Evolutionary conservation across 2,329 filamentous ascomycete species (phyloP).

Genomic region (Gaeumannomyces sp.): DNA sequence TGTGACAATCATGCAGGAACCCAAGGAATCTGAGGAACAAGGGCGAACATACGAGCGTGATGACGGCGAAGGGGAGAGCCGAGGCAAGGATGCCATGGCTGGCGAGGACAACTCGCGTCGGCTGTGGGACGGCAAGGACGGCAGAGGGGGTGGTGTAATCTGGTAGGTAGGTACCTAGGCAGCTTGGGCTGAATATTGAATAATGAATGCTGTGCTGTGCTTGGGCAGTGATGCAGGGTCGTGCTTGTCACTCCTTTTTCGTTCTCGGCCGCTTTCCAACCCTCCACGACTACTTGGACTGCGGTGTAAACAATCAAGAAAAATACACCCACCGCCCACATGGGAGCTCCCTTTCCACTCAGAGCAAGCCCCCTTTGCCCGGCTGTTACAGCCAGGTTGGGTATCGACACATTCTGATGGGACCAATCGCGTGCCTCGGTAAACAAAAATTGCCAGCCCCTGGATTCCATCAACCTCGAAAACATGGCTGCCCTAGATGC

Average conservation of each 20-base stretch:
- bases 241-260: not conserved
- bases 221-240: not conserved
- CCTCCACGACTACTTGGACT: not conserved
- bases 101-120: conserved; percentile 23
- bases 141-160: conserved; percentile 31
- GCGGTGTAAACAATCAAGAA: not conserved
- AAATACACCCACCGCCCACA: not conserved
- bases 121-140: conserved; percentile 36
- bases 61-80: conserved; percentile 24
- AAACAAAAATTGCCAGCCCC: not conserved
- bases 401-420: not conserved
- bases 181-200: not conserved
- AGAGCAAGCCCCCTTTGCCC: not conserved
- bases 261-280: not conserved
- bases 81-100: conserved; percentile 29
- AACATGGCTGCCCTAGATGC: not conserved
- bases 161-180: conserved; percentile 32
- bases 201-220: not conserved
- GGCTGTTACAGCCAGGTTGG: not conserved
- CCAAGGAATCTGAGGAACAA: conserved; percentile 12
- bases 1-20: conserved; percentile 35
- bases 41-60: conserved; percentile 9
- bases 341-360: not conserved
- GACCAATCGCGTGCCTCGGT: not conserved
- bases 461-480: not conserved